phyloP scores from a whole-genome alignment of 495 filamentous ascomycete species.

The Cladorrhinum samala region DNA sequence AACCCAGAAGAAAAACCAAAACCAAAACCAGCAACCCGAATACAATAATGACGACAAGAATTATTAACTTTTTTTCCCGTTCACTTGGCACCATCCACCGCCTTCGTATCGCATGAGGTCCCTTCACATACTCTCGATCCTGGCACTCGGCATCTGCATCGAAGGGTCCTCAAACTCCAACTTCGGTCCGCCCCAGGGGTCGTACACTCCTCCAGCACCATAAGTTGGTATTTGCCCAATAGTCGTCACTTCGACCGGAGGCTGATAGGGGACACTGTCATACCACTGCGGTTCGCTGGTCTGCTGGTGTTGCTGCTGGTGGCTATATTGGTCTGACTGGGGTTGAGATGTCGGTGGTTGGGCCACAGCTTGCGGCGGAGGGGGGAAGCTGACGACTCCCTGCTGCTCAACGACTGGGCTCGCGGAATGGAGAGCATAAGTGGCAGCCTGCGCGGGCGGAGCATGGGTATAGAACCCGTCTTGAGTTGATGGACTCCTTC shows the following conservation, averaged over 20 bases:
- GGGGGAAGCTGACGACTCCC: conserved; percentile 19
- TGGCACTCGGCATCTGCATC: conserved; percentile 42
- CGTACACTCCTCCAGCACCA: conserved; percentile 26
- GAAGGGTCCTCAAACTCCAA: conserved; percentile 39
- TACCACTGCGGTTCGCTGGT: conserved; percentile 37
- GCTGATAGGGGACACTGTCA: conserved; percentile 35
- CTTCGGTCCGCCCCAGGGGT: conserved; percentile 35
- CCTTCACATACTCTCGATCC: conserved; percentile 43
- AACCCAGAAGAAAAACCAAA: not conserved
- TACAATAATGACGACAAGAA: not conserved
- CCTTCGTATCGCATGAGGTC: no score
- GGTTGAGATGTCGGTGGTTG: conserved; percentile 14
- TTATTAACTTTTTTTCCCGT: not conserved
- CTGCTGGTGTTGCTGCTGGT: conserved; percentile 27
- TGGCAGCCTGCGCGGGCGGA: conserved; percentile 31
- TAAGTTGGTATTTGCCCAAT: conserved; percentile 33
- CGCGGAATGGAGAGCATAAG: conserved; percentile 34
- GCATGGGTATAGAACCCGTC: conserved; percentile 43
- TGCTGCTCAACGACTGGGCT: conserved; percentile 31
- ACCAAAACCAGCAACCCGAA: not conserved
- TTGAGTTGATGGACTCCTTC: conserved; percentile 37
- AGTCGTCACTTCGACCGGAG: conserved; percentile 37
- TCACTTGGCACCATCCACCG: no score
- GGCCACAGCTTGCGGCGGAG: conserved; percentile 9
- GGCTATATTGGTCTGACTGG: conserved; percentile 19